These are phyloP conservation scores for Chalciporus sphaerocephalus DNA, from an alignment of 768 basidiomycete genomes.

Conservation along the genomic window DNA sequence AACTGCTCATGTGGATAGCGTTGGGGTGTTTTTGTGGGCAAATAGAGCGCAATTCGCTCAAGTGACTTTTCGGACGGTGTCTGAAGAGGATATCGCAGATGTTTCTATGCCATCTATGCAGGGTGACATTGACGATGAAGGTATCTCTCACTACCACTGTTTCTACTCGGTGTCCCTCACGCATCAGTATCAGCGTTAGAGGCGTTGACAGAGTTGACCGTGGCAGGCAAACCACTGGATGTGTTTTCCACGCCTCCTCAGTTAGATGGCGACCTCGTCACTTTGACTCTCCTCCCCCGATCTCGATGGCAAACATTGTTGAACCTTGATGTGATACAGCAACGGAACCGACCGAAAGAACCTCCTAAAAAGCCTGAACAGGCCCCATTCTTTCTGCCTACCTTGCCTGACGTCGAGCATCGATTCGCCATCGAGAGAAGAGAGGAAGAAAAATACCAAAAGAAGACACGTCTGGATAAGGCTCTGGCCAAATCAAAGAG, in stretches of 20 bases:
- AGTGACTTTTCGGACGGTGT: conserved; percentile 74
- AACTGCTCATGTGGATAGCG: conserved; percentile 88
- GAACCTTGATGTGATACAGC: conserved; percentile 93
- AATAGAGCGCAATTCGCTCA: conserved; percentile 93
- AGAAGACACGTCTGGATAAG: conserved; percentile 51
- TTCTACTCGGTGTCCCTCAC: conserved; percentile 6
- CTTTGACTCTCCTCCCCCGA: conserved; percentile 86
- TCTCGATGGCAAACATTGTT: conserved; percentile 96
- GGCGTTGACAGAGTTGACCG: conserved; percentile 58
- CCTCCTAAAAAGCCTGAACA: conserved; percentile 92
- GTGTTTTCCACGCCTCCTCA: conserved; percentile 85
- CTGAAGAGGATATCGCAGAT: conserved; percentile 68
- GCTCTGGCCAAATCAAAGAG: conserved; percentile 52
- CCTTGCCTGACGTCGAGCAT: conserved; percentile 80
- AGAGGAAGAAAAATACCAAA: conserved; percentile 36
- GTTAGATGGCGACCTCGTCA: conserved; percentile 86
- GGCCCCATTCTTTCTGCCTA: conserved; percentile 96
- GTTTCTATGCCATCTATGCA: conserved; percentile 80
- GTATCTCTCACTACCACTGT: conserved; percentile 37
- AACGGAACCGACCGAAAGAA: conserved; percentile 95
- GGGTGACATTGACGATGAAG: conserved; percentile 74
- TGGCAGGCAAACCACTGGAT: conserved; percentile 58
- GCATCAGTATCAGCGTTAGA: conserved; percentile 51
- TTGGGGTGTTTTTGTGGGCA: conserved; percentile 96
- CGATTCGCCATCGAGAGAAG: conserved; percentile 62